Evolutionary conservation across 139 green algal species (phyloP), one percentile per base, ranked within the genome.

Genomic region (Picochlorum sp.): DNA sequence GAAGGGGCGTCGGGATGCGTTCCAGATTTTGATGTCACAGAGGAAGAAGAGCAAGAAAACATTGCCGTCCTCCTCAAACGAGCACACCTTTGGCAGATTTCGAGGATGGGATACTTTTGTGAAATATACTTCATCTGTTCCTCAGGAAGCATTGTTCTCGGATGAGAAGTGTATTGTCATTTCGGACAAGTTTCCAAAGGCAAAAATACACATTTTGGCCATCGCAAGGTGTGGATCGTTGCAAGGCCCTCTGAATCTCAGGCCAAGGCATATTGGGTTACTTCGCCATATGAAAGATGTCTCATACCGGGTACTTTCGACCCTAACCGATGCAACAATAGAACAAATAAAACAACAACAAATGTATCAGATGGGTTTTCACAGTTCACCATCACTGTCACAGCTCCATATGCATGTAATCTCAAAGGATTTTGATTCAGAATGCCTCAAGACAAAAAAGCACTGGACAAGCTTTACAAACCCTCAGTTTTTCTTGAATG

Each of bases 371-470:
- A 37, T 84, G 2, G 89, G 89, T 51, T 96, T 95, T 64, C 89
- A 96, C 61, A 46, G 64, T 9, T 45, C 85, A 0, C 89, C 89
- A 14, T 89, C 76, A 9, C 85, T 96, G 80, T 58, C 45, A 16
- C 90, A 95, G 68, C 78, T 96, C 56, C 90, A 96, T 69, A 52
- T 96, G 61, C 89, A 96, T 66, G 84, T 92, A 16, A 76, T 96
- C 45, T 84, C 59, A 47, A 64, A 81, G 67, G 78, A 85, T 64
- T 84, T 81, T 44, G 52, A 79, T 44, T 85, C 79, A 3, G 23
- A 65, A 3, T 47, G 14, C 15, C 65, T 95, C 20, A 95, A 92
- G 75, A 77, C 76, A 61, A 96, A 92, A 72, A 82, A 86, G 59
- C 89, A 96, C 60, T 96, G 77, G 73, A 88, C 86, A 65, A 80